These are phyloP conservation scores for Phytopythium delawarense DNA, from an alignment of 352 stramenopile genomes.

Conservation along the genomic window DNA sequence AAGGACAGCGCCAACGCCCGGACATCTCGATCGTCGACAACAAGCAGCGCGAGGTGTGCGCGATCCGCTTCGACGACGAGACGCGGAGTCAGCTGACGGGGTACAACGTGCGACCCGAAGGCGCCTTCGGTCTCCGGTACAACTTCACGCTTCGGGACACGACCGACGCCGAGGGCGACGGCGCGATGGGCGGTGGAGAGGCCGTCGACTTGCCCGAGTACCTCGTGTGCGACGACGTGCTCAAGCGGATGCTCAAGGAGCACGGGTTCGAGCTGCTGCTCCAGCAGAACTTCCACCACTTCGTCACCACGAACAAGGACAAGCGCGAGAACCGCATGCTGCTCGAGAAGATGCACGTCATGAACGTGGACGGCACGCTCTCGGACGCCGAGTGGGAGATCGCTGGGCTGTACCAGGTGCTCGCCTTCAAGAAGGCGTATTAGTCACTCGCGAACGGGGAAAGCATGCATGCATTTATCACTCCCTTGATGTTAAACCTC, in stretches of 20 bases:
- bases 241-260: conserved; percentile 57
- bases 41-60: conserved; percentile 73
- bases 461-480: background rate
- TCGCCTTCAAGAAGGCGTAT: conserved; percentile 84
- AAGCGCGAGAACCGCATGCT: conserved; percentile 60
- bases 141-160: conserved; percentile 88
- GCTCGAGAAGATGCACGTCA: conserved; percentile 85
- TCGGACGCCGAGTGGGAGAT: conserved; percentile 87
- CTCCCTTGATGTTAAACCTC: background rate
- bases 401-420: conserved; percentile 78
- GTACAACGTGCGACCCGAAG: conserved; percentile 28
- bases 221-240: conserved; percentile 82
- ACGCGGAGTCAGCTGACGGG: conserved; percentile 44
- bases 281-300: conserved; percentile 85
- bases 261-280: conserved; percentile 79
- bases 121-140: conserved; percentile 85
- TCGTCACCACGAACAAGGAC: conserved; percentile 71
- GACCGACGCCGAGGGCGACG: conserved; percentile 33
- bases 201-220: conserved; percentile 90
- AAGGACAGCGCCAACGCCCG: conserved; percentile 9
- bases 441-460: conserved; percentile 12
- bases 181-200: conserved; percentile 30
- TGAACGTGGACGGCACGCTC: conserved; percentile 80
- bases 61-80: conserved; percentile 66
- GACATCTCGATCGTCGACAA: conserved; percentile 71